phyloP scores from a whole-genome alignment of 2,329 filamentous ascomycete species.

The Alternaria sp. region DNA sequence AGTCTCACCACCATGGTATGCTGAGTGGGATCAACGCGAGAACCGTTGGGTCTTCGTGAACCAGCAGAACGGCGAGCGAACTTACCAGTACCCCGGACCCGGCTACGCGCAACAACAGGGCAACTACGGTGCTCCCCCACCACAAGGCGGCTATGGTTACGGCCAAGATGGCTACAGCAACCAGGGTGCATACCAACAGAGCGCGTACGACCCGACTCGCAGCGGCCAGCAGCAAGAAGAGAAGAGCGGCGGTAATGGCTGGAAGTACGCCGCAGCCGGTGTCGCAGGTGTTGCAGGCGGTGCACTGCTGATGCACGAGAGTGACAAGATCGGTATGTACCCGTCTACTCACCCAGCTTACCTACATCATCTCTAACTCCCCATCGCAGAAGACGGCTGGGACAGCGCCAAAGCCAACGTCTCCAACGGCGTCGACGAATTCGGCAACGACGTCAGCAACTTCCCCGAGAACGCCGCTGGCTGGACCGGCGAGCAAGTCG shows the following conservation, averaged over 20 bases:
- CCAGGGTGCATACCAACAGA: conserved; percentile 24
- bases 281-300: conserved; percentile 31
- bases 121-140: conserved; percentile 17
- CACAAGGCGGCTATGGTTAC: conserved; percentile 17
- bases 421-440: conserved; percentile 16
- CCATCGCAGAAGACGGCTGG: conserved; percentile 20
- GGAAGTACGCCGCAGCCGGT: conserved; percentile 37
- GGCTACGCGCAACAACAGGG: conserved; percentile 31
- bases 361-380: conserved; percentile 1
- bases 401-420: conserved; percentile 25
- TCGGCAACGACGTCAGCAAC: conserved; percentile 27
- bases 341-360: neutral
- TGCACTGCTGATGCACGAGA: conserved; percentile 35
- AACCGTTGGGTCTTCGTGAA: conserved; percentile 37
- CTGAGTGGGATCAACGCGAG: conserved; percentile 31
- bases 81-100: conserved; percentile 29
- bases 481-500: conserved; percentile 33
- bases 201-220: conserved; percentile 22
- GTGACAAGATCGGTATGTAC: conserved; percentile 31
- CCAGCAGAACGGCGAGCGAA: conserved; percentile 33
- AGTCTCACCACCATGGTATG: conserved; percentile 33
- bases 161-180: conserved; percentile 22
- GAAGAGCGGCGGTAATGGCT: conserved; percentile 30
- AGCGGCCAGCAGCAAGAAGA: conserved; percentile 22
- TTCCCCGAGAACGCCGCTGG: conserved; percentile 30